These are phyloP conservation scores for Fraxinus floribunda DNA, from an alignment of 305 asterid species.

Conservation along the genomic window DNA sequence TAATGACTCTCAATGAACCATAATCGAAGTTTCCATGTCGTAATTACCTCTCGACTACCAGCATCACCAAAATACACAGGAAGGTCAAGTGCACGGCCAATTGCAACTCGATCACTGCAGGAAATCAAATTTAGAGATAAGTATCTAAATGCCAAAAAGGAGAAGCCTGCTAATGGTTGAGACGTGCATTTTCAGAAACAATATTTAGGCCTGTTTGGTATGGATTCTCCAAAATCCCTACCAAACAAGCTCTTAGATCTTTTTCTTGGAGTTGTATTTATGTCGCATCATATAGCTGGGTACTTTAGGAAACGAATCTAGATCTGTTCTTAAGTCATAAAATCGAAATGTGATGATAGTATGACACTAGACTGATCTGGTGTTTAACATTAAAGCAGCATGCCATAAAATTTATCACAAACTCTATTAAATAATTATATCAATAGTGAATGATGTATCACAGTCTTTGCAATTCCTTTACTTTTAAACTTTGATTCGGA, in stretches of 20 bases:
- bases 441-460: background rate
- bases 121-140: conserved; percentile 16
- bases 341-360: background rate
- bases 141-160: conserved; percentile 16
- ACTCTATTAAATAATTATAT: background rate
- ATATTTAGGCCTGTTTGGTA: too few species aligned
- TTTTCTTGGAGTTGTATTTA: conserved; percentile 1
- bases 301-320: conserved; percentile 1
- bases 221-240: too few species aligned
- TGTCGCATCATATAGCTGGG: background rate
- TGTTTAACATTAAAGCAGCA: background rate
- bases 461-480: background rate
- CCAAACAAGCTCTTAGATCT: too few species aligned
- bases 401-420: background rate
- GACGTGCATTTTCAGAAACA: conserved; percentile 9
- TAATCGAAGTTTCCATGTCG: conserved; percentile 18
- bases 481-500: background rate
- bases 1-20: conserved; percentile 11
- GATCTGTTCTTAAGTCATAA: background rate
- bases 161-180: conserved; percentile 19
- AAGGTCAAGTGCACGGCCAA: conserved; percentile 98
- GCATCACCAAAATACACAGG: conserved; percentile 99
- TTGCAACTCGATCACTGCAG: conserved; percentile 89
- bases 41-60: conserved; percentile 95
- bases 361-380: conserved; percentile 8